Base-by-base conservation (phyloP, 441 rosid genomes). In the Breynia disticha region DNA sequence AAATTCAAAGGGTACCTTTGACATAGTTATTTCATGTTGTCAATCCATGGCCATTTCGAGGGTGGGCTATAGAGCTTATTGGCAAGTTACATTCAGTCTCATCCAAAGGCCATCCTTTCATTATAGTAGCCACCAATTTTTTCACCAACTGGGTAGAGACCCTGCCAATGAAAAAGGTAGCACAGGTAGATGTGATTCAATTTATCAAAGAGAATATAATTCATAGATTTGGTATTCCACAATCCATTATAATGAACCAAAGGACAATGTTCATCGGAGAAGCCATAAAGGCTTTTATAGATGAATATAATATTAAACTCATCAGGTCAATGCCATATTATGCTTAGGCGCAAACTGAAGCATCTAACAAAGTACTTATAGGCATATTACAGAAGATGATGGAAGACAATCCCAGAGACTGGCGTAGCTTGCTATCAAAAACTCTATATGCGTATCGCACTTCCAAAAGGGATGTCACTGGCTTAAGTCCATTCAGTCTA, bases 211-310 rank as follows among this genome's bases (percentile, higher is more conserved):
- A 24, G 7, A 24, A 24, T 2, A 24, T 24, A 3, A 24, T 24
- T 7, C 32, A 24, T 24, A 3, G 32, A 7, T 24, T 7, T 24
- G 32, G 32, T 3, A 24, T 24, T 7, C 32, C 32, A 7, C 32
- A 24, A 7, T 24, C 32, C 7, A 24, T 51, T n/a, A 51, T 39
- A 2, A n/a, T 39, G 1, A n/a, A 51, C 22, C 54, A 51, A 22
- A 39, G 54, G 3, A 51, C 37, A 0, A 28, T 51, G 39, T 51
- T 51, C 39, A 51, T 18, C 2, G 54, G 54, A 9, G 54, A 22
- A 12, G 32, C 11, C 11, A 28, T 19, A 4, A 18, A 9, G 4
- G 37, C 37, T 2, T 51, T 51, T 22, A 1, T 15, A 10, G 17
- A 21, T 37, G 41, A 51, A 1, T 51, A 21, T 21, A 39, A 39